Evolutionary conservation across 306 rosid species (phyloP).

Genomic region (Cajanus cajan): DNA sequence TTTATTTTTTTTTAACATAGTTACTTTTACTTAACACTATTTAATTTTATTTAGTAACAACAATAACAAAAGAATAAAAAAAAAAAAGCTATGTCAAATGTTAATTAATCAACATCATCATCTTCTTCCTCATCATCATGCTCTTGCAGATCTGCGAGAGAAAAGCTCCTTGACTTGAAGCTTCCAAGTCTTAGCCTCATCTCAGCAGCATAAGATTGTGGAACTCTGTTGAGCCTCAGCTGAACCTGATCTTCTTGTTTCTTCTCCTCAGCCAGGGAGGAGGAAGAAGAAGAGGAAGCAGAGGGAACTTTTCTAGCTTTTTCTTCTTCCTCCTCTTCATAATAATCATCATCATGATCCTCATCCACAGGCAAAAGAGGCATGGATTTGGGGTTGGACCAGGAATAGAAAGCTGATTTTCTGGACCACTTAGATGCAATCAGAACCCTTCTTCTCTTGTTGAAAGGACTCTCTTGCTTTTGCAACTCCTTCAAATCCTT

Average conservation of each 20-base stretch:
- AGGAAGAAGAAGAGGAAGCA: slow-evolving; percentile 31
- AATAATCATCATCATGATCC: slow-evolving; percentile 39
- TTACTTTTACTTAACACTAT: neutral
- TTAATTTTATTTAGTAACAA: slow-evolving; percentile 31
- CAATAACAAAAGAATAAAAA: neutral
- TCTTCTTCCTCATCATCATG: slow-evolving; percentile 45
- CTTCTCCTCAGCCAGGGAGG: slow-evolving; percentile 38
- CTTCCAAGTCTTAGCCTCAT: slow-evolving; percentile 51
- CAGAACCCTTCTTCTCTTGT: slow-evolving; percentile 73
- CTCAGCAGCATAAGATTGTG: slow-evolving; percentile 38
- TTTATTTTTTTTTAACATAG: neutral
- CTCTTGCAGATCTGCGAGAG: slow-evolving; percentile 83
- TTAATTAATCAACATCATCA: slow-evolving; percentile 30
- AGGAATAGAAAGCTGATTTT: slow-evolving; percentile 61
- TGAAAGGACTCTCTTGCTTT: slow-evolving; percentile 76
- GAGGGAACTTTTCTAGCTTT: slow-evolving; percentile 33
- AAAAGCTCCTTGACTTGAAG: slow-evolving; percentile 68
- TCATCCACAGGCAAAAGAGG: slow-evolving; percentile 73
- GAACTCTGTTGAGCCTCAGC: neutral
- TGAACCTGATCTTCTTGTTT: slow-evolving; percentile 39
- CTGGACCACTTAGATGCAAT: slow-evolving; percentile 72
- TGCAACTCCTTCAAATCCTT: slow-evolving; percentile 60
- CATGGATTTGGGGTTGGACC: slow-evolving; percentile 86
- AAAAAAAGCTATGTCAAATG: neutral
- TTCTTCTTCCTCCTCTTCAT: slow-evolving; percentile 34